These are phyloP conservation scores for Limtongia smithiae DNA, from an alignment of 805 yeast genomes.

Conservation along the genomic window DNA sequence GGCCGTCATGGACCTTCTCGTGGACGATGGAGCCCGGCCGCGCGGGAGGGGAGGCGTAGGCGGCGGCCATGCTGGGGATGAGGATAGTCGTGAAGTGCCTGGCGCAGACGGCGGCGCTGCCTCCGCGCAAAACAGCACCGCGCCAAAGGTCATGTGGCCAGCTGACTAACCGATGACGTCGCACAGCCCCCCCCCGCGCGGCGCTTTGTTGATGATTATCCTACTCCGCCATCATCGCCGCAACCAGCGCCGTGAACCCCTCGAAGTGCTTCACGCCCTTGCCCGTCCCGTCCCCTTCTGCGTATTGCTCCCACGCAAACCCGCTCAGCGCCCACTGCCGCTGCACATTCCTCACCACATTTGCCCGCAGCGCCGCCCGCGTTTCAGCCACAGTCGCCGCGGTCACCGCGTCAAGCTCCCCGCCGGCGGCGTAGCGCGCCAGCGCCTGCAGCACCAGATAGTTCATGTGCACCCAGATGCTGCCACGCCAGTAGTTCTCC, in stretches of 20 bases:
- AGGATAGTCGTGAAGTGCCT: neutral
- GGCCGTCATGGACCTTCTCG: conserved; percentile 70
- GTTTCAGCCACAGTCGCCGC: conserved; percentile 43
- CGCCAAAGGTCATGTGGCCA: no score
- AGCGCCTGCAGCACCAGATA: conserved; percentile 74
- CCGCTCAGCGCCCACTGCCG: conserved; percentile 73
- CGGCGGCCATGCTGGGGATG: neutral
- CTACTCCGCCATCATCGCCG: conserved; percentile 81
- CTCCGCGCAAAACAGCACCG: no score
- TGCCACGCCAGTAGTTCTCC: conserved; percentile 95
- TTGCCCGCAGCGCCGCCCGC: conserved; percentile 59
- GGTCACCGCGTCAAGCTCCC: conserved; percentile 38
- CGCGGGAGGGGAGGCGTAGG: conserved; percentile 1
- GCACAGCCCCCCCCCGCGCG: no score
- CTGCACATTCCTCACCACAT: conserved; percentile 64
- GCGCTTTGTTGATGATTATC: no score
- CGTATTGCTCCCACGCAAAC: conserved; percentile 87
- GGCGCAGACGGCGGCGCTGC: no score
- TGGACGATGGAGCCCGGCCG: conserved; percentile 12
- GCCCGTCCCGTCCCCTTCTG: conserved; percentile 68
- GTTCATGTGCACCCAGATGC: conserved; percentile 89
- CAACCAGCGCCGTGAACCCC: conserved; percentile 89
- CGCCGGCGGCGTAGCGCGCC: conserved; percentile 46
- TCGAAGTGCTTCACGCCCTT: conserved; percentile 83
- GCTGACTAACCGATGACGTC: neutral